A percentile compares a stretch with the other conserved stretches of the same genome.
phyloP scores from a whole-genome alignment of 163 green algal genomes.

The Chlorella variabilis region DNA sequence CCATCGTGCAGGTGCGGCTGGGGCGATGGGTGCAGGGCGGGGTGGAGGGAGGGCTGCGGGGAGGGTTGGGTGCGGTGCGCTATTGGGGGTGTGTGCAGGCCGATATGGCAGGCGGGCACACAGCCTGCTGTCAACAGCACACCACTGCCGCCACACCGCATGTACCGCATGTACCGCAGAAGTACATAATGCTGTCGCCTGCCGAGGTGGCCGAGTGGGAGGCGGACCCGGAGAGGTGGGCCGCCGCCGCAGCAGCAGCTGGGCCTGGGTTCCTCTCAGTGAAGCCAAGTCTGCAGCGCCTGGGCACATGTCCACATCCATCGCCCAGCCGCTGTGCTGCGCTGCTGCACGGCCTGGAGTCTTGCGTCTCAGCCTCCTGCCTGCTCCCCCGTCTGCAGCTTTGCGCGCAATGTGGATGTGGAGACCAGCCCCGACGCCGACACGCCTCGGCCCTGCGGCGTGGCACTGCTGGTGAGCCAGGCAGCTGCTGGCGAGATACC shows the following conservation, averaged over 20 bases:
- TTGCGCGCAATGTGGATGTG: constrained; percentile 66
- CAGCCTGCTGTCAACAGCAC: too few relatives aligned
- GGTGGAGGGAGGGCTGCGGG: too few relatives aligned
- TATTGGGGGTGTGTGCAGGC: not conserved
- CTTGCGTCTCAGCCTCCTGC: not conserved
- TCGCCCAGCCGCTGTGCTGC: too few relatives aligned
- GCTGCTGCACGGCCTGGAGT: too few relatives aligned
- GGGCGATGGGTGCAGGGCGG: too few relatives aligned
- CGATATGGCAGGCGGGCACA: too few relatives aligned
- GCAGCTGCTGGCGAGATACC: not conserved
- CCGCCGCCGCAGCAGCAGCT: not conserved
- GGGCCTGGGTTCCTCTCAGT: too few relatives aligned
- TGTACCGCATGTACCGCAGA: constrained; percentile 13
- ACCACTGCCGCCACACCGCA: too few relatives aligned
- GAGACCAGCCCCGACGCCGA: constrained; percentile 81
- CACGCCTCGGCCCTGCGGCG: constrained; percentile 76
- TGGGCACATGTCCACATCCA: too few relatives aligned
- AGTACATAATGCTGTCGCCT: constrained; percentile 77
- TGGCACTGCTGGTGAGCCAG: constrained; percentile 69
- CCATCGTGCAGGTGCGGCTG: constrained; percentile 44
- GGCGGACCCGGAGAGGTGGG: constrained; percentile 46
- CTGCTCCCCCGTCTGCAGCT: constrained; percentile 23
- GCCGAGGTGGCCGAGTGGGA: constrained; percentile 84
- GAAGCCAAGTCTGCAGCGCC: too few relatives aligned
- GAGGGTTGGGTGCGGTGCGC: too few relatives aligned